phyloP scores from a whole-genome alignment of 352 stramenopile species.

The Pythium dissotocum region DNA sequence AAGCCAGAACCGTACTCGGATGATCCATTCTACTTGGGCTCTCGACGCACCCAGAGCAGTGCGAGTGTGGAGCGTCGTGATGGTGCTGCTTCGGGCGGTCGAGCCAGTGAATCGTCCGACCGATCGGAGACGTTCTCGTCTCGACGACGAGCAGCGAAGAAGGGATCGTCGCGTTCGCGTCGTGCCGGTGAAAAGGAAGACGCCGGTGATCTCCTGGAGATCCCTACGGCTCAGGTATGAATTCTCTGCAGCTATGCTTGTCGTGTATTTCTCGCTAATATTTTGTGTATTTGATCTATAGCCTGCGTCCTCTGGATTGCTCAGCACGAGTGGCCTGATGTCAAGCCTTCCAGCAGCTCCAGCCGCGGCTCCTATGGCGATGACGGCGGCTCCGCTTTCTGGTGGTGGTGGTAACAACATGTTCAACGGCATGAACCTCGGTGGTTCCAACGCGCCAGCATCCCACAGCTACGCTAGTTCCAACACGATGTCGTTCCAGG shows the following conservation, averaged over 20 bases:
- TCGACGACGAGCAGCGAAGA: constrained; percentile 69
- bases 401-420: constrained; percentile 32
- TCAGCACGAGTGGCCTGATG: constrained; percentile 49
- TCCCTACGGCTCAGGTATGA: constrained; percentile 30
- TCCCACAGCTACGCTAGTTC: constrained; percentile 44
- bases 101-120: constrained; percentile 39
- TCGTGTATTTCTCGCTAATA: neutral
- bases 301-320: constrained; percentile 38
- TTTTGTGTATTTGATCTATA: neutral
- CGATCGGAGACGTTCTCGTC: constrained; percentile 71
- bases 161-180: constrained; percentile 49
- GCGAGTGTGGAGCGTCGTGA: constrained; percentile 33
- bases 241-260: neutral
- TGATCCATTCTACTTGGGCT: constrained; percentile 75
- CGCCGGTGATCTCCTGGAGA: constrained; percentile 61
- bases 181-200: constrained; percentile 54
- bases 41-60: constrained; percentile 46
- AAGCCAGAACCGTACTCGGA: constrained; percentile 75
- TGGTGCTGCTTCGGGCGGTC: constrained; percentile 7
- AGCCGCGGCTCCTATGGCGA: constrained; percentile 26
- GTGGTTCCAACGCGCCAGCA: constrained; percentile 15
- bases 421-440: constrained; percentile 72
- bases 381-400: constrained; percentile 17
- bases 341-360: constrained; percentile 44
- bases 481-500: constrained; percentile 40